Conservation (phyloP, 2,329 filamentous ascomycete species). For the Penicillium oxalicum region DNA sequence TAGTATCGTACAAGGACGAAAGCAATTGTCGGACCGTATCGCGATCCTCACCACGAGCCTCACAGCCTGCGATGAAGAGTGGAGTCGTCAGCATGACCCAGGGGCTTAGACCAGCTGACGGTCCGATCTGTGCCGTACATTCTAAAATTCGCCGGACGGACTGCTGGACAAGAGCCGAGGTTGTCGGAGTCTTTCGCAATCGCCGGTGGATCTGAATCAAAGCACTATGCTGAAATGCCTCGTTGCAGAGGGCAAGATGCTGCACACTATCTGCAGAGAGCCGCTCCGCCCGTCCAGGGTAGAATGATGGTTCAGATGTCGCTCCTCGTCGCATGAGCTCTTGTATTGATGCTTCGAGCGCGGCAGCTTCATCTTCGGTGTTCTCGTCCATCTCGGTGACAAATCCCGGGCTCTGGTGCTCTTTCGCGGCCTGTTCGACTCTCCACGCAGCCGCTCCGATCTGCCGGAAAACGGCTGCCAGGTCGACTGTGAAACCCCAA, state of each 20-base stretch:
- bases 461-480: conserved; percentile 35
- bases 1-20: conserved; percentile 32
- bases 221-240: conserved; percentile 40
- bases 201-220: conserved; percentile 40
- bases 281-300: conserved; percentile 31
- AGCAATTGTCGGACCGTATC: conserved; percentile 30
- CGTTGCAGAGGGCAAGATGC: conserved; percentile 38
- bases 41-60: conserved; percentile 34
- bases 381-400: conserved; percentile 17
- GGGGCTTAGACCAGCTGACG: conserved; percentile 36
- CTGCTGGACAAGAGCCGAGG: conserved; percentile 28
- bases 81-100: conserved; percentile 41
- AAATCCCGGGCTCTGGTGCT: conserved; percentile 5
- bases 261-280: conserved; percentile 28
- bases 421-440: conserved; percentile 17
- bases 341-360: conserved; percentile 31
- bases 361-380: conserved; percentile 25
- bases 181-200: conserved; percentile 28
- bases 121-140: conserved; percentile 34
- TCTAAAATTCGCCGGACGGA: conserved; percentile 37
- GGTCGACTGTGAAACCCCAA: conserved; percentile 38
- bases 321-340: conserved; percentile 31
- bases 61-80: conserved; percentile 41
- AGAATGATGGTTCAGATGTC: conserved; percentile 27
- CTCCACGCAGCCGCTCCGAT: conserved; percentile 36